Evolutionary conservation across 108 stramenopile genomes (phyloP), one percentile per base, ranked within the genome.

Genomic region (Parietichytrium sp.): DNA sequence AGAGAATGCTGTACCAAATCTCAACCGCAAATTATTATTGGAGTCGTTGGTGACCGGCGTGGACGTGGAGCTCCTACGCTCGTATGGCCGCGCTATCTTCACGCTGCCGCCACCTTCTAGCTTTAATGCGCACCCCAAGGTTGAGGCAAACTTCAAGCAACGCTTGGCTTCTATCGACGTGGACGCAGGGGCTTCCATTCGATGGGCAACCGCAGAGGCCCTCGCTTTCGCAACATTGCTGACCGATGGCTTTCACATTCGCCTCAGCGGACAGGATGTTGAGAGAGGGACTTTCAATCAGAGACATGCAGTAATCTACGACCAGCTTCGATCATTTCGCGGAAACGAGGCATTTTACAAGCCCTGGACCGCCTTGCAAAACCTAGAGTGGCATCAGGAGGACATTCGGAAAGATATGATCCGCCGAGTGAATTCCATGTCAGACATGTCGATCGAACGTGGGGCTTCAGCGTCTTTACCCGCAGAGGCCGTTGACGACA

Each of bases 121-220:
- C 54, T 96, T 98, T 87, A 93, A 91, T 80, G 88, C 95, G 36
- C 97, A 98, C 88, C 87, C 94, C 33, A 94, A 94, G 83, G 93
- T 98, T 93, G 84, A 87, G 49, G 94, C 94, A 86, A 95, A 95
- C 82, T 92, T 96, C 88, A 82, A 93, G 77, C 88, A 83, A n/a
- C 92, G 93, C 50, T 84, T 85, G 51, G 91, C 93, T 54, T n/a
- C n/a, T n/a, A n/a, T n/a, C n/a, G 92, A 93, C 88, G 90, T 94
- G 13, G 91, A 90, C 61, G 72, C 85, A 2, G 98, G 98, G n/a
- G 83, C 86, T 26, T 93, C 93, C 25, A 96, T 99, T 80, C 96
- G 97, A 83, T 99, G 98, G 98, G 98, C 95, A 29, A 94, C 95
- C 48, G 98, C 97, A 18, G 98, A 99, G 86, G 94, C 95, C n/a